Evolutionary conservation across 148 eudicot genomes (phyloP).

Genomic region (Selenicereus undatus): DNA sequence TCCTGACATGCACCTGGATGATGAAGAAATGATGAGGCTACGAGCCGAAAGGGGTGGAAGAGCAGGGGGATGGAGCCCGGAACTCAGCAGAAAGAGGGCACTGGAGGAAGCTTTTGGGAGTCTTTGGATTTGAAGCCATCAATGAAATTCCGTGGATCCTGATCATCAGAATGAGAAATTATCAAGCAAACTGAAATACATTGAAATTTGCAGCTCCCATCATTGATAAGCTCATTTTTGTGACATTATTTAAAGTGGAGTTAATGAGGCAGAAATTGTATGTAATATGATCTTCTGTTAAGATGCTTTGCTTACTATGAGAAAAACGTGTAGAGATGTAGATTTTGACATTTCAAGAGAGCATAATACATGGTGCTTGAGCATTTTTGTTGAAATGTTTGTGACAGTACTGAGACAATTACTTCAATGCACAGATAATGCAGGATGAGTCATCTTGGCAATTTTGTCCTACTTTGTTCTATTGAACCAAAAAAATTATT

Average conservation of each 20-base stretch:
- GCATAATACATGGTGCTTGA: background rate
- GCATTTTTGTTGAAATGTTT: background rate
- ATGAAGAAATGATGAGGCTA: constrained; percentile 67
- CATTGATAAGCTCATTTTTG: background rate
- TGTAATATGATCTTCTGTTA: background rate
- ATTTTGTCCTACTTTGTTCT: background rate
- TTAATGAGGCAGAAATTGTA: background rate
- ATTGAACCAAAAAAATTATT: background rate
- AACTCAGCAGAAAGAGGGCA: constrained; percentile 68
- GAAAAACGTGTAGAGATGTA: background rate
- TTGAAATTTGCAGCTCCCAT: background rate
- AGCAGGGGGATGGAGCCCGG: constrained; percentile 87
- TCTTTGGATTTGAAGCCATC: constrained; percentile 55
- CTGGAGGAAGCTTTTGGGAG: constrained; percentile 91
- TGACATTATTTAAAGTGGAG: background rate
- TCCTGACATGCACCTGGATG: constrained; percentile 45
- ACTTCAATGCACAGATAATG: background rate
- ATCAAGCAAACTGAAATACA: background rate
- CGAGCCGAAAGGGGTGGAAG: constrained; percentile 66
- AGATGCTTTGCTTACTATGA: background rate
- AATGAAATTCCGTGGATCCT: background rate
- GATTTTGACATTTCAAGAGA: background rate
- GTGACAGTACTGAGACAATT: background rate
- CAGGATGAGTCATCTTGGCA: background rate
- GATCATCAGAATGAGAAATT: background rate